Conservation (phyloP, 441 rosid species). For the Geranium incanum region DNA sequence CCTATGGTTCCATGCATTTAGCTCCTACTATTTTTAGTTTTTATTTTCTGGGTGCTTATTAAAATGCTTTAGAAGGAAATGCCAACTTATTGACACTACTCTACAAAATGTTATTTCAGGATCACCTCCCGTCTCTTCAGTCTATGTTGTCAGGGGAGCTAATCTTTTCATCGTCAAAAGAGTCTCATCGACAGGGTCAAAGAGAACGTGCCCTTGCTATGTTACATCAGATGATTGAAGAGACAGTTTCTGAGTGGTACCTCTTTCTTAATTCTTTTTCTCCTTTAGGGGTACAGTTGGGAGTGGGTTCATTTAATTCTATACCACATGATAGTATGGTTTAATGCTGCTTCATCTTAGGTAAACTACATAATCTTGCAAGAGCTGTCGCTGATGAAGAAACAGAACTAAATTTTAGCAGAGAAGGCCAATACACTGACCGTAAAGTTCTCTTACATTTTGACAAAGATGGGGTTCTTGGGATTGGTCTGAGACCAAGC, state of each 20-base stretch:
- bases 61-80: slow-evolving; percentile 6
- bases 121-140: slow-evolving; percentile 59
- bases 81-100: slow-evolving; percentile 13
- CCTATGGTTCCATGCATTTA: slow-evolving; percentile 8
- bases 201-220: slow-evolving; percentile 86
- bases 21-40: slow-evolving; percentile 8
- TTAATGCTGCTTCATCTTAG: slow-evolving; percentile 38
- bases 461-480: slow-evolving; percentile 80
- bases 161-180: slow-evolving; percentile 46
- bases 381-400: slow-evolving; percentile 96
- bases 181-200: slow-evolving; percentile 75
- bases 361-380: slow-evolving; percentile 94
- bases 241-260: slow-evolving; percentile 96
- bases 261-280: slow-evolving; percentile 20
- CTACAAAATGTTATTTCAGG: slow-evolving; percentile 39
- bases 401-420: slow-evolving; percentile 45
- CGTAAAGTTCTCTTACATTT: slow-evolving; percentile 34
- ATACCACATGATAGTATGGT: background rate
- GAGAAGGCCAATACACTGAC: slow-evolving; percentile 40
- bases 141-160: slow-evolving; percentile 63
- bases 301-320: slow-evolving; percentile 8
- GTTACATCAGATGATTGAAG: slow-evolving; percentile 94
- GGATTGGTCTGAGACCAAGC: slow-evolving; percentile 70
- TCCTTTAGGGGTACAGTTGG: background rate
- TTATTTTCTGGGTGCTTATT: background rate